Percentiles rank a stretch among this genome's conserved stretches.
Conservation (phyloP, 768 basidiomycete genomes). For the Kwoniella sp. region DNA sequence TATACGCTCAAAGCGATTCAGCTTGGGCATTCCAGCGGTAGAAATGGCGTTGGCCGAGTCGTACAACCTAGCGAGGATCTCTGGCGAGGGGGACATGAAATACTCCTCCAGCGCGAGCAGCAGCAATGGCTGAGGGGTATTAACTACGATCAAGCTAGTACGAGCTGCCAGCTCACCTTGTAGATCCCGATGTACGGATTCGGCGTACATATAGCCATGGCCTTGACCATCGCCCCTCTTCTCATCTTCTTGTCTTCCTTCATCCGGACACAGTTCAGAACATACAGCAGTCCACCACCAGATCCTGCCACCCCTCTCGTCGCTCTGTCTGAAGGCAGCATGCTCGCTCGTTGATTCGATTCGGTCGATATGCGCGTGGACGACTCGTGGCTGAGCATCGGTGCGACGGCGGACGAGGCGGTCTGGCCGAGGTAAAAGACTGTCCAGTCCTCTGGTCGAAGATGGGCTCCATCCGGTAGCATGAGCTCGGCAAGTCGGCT, state of each 20-base stretch:
- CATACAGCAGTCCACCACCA: slow-evolving; percentile 62
- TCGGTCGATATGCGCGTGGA: slow-evolving; percentile 12
- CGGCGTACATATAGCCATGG: slow-evolving; percentile 86
- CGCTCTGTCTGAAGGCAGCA: slow-evolving; percentile 13
- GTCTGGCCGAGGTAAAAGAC: slow-evolving; percentile 98
- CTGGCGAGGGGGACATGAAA: slow-evolving; percentile 79
- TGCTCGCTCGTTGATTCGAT: slow-evolving; percentile 9
- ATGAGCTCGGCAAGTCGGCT: slow-evolving; percentile 94
- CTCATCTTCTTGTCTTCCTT: slow-evolving; percentile 80
- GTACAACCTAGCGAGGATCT: slow-evolving; percentile 82
- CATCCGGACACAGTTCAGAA: slow-evolving; percentile 83
- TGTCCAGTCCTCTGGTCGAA: slow-evolving; percentile 93
- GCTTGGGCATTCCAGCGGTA: slow-evolving; percentile 66
- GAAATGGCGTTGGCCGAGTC: slow-evolving; percentile 92
- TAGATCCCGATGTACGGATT: slow-evolving; percentile 95
- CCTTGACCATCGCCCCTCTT: slow-evolving; percentile 91
- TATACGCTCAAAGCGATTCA: slow-evolving; percentile 77
- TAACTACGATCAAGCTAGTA: neutral
- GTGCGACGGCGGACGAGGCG: slow-evolving; percentile 76
- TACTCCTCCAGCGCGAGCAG: slow-evolving; percentile 94
- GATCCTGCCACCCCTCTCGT: slow-evolving; percentile 27
- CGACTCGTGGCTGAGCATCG: slow-evolving; percentile 60
- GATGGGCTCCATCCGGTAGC: slow-evolving; percentile 97
- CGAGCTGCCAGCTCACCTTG: slow-evolving; percentile 56
- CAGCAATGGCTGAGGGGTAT: slow-evolving; percentile 69